Evolutionary conservation across 352 stramenopile genomes (phyloP).

Genomic region (Globisporangium spinosum): DNA sequence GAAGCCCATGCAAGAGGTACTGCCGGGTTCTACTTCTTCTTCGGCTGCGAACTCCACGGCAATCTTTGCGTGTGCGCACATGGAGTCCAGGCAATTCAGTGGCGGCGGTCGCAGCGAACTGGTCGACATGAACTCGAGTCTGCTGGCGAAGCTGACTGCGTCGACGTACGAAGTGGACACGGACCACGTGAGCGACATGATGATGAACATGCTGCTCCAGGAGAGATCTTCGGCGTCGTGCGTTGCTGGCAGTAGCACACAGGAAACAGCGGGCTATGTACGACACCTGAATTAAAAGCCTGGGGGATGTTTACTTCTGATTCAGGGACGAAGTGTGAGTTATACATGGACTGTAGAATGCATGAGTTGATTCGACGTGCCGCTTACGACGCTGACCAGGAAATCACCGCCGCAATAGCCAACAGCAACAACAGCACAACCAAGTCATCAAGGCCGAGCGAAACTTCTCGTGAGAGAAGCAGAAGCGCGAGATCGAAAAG

Average conservation of each 20-base stretch:
- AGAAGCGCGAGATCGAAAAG: neutral
- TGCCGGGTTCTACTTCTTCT: neutral
- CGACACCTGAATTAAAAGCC: neutral
- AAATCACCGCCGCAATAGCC: neutral
- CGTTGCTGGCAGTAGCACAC: neutral
- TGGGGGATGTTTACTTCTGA: neutral
- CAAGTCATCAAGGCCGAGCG: too few species aligned
- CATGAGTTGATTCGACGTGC: neutral
- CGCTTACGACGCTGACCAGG: too few species aligned
- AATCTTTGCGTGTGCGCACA: slow-evolving; percentile 10
- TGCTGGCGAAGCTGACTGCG: neutral
- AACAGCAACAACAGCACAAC: neutral
- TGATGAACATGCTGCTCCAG: slow-evolving; percentile 11
- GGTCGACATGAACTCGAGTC: neutral
- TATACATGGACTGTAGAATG: too few species aligned
- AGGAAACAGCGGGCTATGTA: neutral
- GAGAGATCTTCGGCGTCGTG: neutral
- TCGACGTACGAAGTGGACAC: slow-evolving; percentile 9
- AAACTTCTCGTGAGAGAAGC: neutral
- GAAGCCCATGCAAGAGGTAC: neutral
- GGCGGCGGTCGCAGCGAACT: neutral
- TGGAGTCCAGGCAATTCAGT: slow-evolving; percentile 4
- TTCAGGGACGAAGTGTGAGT: neutral
- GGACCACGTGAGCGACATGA: slow-evolving; percentile 6
- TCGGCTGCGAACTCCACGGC: neutral